Percentiles rank a stretch among this genome's conserved stretches.
phyloP scores from a whole-genome alignment of 352 stramenopile species.

The Pythium guiyangense region DNA sequence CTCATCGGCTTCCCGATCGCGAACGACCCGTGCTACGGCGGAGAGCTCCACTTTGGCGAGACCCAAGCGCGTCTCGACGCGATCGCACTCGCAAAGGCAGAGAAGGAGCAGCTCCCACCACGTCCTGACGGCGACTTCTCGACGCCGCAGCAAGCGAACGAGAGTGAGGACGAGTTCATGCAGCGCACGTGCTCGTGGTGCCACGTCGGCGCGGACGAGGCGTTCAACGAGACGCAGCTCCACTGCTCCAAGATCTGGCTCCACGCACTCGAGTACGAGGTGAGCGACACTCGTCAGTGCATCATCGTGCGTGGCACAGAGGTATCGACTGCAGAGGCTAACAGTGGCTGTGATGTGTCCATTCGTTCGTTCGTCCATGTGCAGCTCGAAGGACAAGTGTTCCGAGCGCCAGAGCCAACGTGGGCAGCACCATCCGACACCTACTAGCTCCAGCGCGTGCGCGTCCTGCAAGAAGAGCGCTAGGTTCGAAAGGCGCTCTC shows the following conservation, averaged over 20 bases:
- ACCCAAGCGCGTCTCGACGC: conserved; percentile 32
- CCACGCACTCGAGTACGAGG: conserved; percentile 85
- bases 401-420: conserved; percentile 45
- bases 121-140: conserved; percentile 53
- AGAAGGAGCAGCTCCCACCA: conserved; percentile 23
- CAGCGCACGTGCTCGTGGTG: conserved; percentile 77
- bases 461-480: not conserved
- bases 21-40: conserved; percentile 97
- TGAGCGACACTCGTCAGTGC: conserved; percentile 15
- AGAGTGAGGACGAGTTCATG: conserved; percentile 75
- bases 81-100: conserved; percentile 40
- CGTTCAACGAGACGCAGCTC: conserved; percentile 81
- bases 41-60: conserved; percentile 90
- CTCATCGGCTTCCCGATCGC: conserved; percentile 92
- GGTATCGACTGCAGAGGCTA: not conserved
- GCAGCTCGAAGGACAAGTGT: conserved; percentile 69
- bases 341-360: not conserved
- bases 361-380: not conserved
- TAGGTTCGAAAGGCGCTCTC: conserved; percentile 56
- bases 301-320: not conserved
- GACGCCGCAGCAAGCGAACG: conserved; percentile 39
- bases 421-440: conserved; percentile 45
- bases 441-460: conserved; percentile 21
- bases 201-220: conserved; percentile 48
- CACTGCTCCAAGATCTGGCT: conserved; percentile 87